phyloP scores from a whole-genome alignment of 2,329 filamentous ascomycete genomes.

The Cercospora sp. region DNA sequence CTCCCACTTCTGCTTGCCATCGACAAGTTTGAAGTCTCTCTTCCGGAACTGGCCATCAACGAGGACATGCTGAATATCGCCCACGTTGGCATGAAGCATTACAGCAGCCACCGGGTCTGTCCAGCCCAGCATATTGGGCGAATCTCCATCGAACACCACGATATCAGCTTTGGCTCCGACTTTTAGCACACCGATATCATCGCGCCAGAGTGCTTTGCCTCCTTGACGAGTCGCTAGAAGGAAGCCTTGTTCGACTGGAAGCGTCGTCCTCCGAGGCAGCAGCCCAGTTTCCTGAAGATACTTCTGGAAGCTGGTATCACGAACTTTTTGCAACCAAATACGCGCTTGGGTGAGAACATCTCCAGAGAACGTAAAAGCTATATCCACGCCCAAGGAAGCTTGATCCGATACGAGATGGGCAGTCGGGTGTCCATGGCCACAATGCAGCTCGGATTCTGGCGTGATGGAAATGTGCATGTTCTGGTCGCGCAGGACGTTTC shows the following conservation, averaged over 20 bases:
- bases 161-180: slow-evolving; percentile 57
- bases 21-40: slow-evolving; percentile 39
- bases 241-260: slow-evolving; percentile 58
- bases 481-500: slow-evolving; percentile 47
- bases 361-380: slow-evolving; percentile 27
- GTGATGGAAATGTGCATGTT: slow-evolving; percentile 60
- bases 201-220: slow-evolving; percentile 52
- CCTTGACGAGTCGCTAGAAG: slow-evolving; percentile 56
- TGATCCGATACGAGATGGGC: slow-evolving; percentile 53
- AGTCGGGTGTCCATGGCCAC: slow-evolving; percentile 54
- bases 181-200: slow-evolving; percentile 53
- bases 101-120: slow-evolving; percentile 57
- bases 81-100: slow-evolving; percentile 56
- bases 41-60: slow-evolving; percentile 55
- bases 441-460: slow-evolving; percentile 61
- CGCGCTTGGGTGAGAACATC: slow-evolving; percentile 52
- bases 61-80: slow-evolving; percentile 54
- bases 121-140: slow-evolving; percentile 56
- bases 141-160: slow-evolving; percentile 54
- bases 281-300: slow-evolving; percentile 42
- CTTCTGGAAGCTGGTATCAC: slow-evolving; percentile 31
- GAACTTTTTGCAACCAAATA: slow-evolving; percentile 53
- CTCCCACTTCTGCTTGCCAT: slow-evolving; percentile 5
- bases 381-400: slow-evolving; percentile 35
- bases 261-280: slow-evolving; percentile 52